Percentiles rank a stretch among this genome's conserved stretches.
phyloP scores from a whole-genome alignment of 805 yeast species.

The Peterozyma xylosa region DNA sequence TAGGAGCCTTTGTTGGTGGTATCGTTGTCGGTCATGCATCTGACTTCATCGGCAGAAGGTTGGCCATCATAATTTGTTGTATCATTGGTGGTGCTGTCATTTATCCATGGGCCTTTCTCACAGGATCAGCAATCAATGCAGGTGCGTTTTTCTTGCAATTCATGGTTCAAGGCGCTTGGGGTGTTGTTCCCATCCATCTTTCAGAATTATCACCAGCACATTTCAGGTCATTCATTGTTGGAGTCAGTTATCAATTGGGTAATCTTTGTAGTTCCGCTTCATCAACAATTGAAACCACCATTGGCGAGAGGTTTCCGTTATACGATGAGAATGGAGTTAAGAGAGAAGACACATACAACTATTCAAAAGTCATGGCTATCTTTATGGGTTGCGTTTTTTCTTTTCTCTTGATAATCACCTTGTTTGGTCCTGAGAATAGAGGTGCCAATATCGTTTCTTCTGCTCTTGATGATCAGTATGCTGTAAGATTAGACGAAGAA shows the following conservation, averaged over 20 bases:
- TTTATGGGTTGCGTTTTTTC: slow-evolving; percentile 59
- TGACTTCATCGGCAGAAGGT: slow-evolving; percentile 47
- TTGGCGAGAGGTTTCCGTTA: slow-evolving; percentile 48
- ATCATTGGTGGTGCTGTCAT: slow-evolving; percentile 50
- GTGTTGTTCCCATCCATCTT: slow-evolving; percentile 56
- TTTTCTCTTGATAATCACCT: slow-evolving; percentile 37
- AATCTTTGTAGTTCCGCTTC: slow-evolving; percentile 60
- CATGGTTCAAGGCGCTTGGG: slow-evolving; percentile 67
- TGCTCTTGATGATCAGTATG: slow-evolving; percentile 1
- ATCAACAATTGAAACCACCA: slow-evolving; percentile 58
- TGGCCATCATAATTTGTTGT: slow-evolving; percentile 43
- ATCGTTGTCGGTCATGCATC: slow-evolving; percentile 45
- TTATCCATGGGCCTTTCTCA: slow-evolving; percentile 55
- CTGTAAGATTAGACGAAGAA: slow-evolving; percentile 1
- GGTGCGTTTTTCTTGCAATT: slow-evolving; percentile 56
- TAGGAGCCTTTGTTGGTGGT: slow-evolving; percentile 56
- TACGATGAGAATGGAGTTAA: slow-evolving; percentile 20
- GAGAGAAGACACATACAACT: slow-evolving; percentile 31
- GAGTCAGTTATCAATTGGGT: slow-evolving; percentile 61
- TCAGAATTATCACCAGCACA: slow-evolving; percentile 56
- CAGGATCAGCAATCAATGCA: slow-evolving; percentile 39
- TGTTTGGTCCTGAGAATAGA: slow-evolving; percentile 57
- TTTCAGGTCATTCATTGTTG: slow-evolving; percentile 54
- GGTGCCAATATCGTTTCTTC: slow-evolving; percentile 17
- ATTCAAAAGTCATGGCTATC: slow-evolving; percentile 58